Evolutionary conservation across 345 rosid genomes (phyloP), one percentile per base, ranked within the genome.

Genomic region (Pugionium cornutum): DNA sequence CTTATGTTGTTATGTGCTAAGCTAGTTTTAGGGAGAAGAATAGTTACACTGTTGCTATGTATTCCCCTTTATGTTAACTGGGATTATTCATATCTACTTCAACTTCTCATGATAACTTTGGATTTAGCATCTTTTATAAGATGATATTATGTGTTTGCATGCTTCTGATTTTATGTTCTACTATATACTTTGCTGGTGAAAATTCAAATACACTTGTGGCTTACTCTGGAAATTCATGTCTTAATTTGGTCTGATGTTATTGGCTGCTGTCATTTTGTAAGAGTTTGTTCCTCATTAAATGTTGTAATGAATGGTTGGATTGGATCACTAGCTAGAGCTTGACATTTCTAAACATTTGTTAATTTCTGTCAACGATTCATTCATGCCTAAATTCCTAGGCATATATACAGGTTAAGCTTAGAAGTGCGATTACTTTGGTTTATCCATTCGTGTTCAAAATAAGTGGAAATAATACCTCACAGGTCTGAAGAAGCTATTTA

Each of bases 51-150:
- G 9, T 40, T 56, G 29, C 52, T 40, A 0, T 46, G 36, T 41
- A 34, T 40, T 35, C 5, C 51, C 10, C 72, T 62, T 64, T 47
- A 34, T 58, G 70, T 59, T 59, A 44, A 50, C 53, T 70, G 31
- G 75, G 61, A 70, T 63, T 10, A 33, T 40, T 61, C 53, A 7
- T 58, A 32, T 77, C 75, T 81, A 78, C 73, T 64, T 1, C 28
- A 56, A 64, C 69, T 29, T 61, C 48, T 56, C 28, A 32, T 37
- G 9, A 45, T 37, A 26, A 58, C 70, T 75, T 62, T 40, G 70
- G 64, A 72, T 72, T 62, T 58, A 61, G 31, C 69, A 37, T 37
- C 2, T 35, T 4, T 66, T 39, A 25, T 54, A 34, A 7, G 10
- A 53, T 34, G 7, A 0, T 62, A 0, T 44, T 5, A 11, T 58